These are phyloP conservation scores for Pleurotus giganteus DNA, from an alignment of 768 basidiomycete genomes.

Conservation along the genomic window DNA sequence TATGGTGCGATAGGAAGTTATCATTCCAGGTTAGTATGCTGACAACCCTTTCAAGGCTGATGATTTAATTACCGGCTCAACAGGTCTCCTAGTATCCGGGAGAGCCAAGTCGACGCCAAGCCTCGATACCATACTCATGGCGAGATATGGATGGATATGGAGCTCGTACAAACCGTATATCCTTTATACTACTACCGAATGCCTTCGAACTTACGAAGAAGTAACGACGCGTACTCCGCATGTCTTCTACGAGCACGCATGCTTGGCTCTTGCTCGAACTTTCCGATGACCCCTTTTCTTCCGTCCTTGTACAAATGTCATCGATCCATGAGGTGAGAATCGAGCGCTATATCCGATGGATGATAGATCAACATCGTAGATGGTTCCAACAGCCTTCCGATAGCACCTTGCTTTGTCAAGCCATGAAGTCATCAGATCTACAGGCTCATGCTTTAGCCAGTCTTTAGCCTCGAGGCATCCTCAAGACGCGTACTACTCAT, in stretches of 20 bases:
- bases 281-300: not conserved
- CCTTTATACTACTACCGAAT: not conserved
- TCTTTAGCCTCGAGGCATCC: not conserved
- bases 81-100: not conserved
- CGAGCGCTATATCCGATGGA: not conserved
- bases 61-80: not conserved
- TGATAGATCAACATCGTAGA: not conserved
- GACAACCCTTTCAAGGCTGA: not conserved
- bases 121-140: not conserved
- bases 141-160: not conserved
- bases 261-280: not conserved
- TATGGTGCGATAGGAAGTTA: too few species aligned
- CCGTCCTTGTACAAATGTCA: not conserved
- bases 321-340: constrained; percentile 3
- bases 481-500: not conserved
- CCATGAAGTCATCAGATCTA: not conserved
- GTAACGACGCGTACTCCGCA: not conserved
- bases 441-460: not conserved
- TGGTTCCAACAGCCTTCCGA: not conserved
- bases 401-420: not conserved
- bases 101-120: constrained; percentile 2
- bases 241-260: not conserved
- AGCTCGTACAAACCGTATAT: not conserved
- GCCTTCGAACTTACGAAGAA: not conserved
- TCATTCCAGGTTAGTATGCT: too few species aligned